phyloP scores from a whole-genome alignment of 2,329 filamentous ascomycete species.

The Calonectria hawksworthii region DNA sequence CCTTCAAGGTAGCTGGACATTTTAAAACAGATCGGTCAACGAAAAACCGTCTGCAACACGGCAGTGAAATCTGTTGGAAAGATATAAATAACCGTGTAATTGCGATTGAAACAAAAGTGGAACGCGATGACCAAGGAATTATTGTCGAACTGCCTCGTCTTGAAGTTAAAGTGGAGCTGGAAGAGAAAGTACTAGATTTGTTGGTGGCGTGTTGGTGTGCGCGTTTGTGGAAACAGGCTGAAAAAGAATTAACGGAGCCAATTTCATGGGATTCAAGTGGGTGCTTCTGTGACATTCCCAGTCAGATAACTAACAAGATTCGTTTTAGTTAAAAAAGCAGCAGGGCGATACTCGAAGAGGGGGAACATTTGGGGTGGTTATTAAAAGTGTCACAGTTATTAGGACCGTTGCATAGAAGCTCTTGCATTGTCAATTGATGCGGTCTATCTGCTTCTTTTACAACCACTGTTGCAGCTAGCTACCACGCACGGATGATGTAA shows the following conservation, averaged over 20 bases:
- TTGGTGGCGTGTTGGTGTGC: slow-evolving; percentile 49
- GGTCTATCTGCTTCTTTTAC: too few species aligned
- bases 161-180: slow-evolving; percentile 34
- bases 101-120: slow-evolving; percentile 43
- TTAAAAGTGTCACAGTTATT: too few species aligned
- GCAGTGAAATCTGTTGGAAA: slow-evolving; percentile 44
- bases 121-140: slow-evolving; percentile 34
- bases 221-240: slow-evolving; percentile 46
- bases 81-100: slow-evolving; percentile 35
- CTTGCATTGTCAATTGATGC: too few species aligned
- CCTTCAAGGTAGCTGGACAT: slow-evolving; percentile 39
- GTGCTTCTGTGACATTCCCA: background rate
- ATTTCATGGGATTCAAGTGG: background rate
- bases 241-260: slow-evolving; percentile 37
- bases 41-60: slow-evolving; percentile 38
- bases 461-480: too few species aligned
- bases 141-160: slow-evolving; percentile 40
- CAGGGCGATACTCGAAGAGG: background rate
- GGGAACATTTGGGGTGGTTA: background rate
- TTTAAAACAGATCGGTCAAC: slow-evolving; percentile 39
- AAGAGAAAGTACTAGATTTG: slow-evolving; percentile 46
- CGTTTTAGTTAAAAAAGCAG: background rate
- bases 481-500: too few species aligned
- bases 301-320: background rate
- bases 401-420: too few species aligned